phyloP scores from a whole-genome alignment of 208 protist species.

The Leishmania braziliensis region DNA sequence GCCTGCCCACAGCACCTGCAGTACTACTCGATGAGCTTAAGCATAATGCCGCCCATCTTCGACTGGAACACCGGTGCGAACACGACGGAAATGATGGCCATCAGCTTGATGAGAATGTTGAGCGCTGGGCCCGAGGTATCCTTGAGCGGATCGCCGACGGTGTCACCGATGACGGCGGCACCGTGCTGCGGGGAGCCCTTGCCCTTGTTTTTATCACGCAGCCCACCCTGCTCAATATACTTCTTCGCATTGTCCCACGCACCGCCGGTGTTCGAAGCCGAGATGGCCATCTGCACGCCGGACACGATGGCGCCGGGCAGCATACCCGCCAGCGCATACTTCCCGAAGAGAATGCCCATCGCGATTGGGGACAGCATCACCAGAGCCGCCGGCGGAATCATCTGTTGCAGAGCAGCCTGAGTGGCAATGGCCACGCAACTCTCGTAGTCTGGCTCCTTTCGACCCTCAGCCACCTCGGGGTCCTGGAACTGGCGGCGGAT shows the following conservation, averaged over 20 bases:
- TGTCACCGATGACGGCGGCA: constrained; percentile 96
- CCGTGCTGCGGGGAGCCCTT: constrained; percentile 94
- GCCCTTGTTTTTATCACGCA: constrained; percentile 88
- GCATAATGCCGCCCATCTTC: constrained; percentile 71
- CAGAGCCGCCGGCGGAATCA: constrained; percentile 93
- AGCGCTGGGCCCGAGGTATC: constrained; percentile 96
- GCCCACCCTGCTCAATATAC: constrained; percentile 93
- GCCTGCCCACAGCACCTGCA: neutral
- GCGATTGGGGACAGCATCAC: constrained; percentile 94
- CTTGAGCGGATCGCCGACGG: constrained; percentile 97
- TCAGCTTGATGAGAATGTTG: constrained; percentile 97
- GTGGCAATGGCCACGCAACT: constrained; percentile 95
- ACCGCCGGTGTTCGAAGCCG: constrained; percentile 94
- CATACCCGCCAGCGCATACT: constrained; percentile 91
- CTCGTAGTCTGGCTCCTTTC: constrained; percentile 93
- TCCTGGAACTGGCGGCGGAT: constrained; percentile 95
- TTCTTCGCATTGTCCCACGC: constrained; percentile 99
- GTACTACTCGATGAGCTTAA: constrained; percentile 55
- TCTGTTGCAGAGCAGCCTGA: constrained; percentile 90
- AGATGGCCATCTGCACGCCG: constrained; percentile 94
- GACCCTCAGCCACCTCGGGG: constrained; percentile 72
- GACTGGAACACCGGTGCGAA: constrained; percentile 90
- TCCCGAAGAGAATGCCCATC: constrained; percentile 91
- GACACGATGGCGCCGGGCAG: constrained; percentile 91
- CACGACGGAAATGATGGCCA: constrained; percentile 95